Conservation (phyloP, 495 filamentous ascomycete species). For the Polyplosphaeria fusca region DNA sequence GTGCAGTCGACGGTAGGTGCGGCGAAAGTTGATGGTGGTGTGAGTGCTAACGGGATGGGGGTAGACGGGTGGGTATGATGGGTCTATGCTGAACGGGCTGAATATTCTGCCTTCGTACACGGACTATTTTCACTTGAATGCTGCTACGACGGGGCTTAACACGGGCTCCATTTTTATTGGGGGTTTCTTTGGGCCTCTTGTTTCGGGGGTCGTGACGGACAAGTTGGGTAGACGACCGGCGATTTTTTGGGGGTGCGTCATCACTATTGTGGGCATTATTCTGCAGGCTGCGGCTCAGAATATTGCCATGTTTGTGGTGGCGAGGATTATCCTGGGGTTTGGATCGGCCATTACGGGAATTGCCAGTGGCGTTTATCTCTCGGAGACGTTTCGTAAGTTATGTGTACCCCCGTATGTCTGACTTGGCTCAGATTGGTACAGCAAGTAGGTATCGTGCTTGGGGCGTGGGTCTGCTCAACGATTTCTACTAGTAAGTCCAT, state of each 20-base stretch:
- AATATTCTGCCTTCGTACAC: slow-evolving; percentile 51
- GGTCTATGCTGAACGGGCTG: slow-evolving; percentile 48
- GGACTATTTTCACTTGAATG: slow-evolving; percentile 49
- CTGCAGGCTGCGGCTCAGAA: slow-evolving; percentile 31
- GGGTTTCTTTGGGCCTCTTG: slow-evolving; percentile 41
- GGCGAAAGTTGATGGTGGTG: neutral
- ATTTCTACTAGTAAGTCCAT: slow-evolving; percentile 58
- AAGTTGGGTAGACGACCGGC: slow-evolving; percentile 44
- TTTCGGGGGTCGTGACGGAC: slow-evolving; percentile 44
- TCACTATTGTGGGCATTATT: slow-evolving; percentile 48
- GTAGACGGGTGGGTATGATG: slow-evolving; percentile 49
- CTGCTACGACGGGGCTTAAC: slow-evolving; percentile 47
- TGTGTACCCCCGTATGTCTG: no score
- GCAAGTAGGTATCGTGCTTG: slow-evolving; percentile 47
- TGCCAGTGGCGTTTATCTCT: slow-evolving; percentile 44
- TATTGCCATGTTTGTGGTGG: slow-evolving; percentile 18
- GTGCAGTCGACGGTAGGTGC: slow-evolving; percentile 47
- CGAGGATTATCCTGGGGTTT: slow-evolving; percentile 46
- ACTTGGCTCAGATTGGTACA: no score
- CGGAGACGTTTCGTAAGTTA: slow-evolving; percentile 48
- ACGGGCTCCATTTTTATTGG: slow-evolving; percentile 51
- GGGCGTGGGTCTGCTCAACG: slow-evolving; percentile 49
- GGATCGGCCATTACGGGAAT: slow-evolving; percentile 44
- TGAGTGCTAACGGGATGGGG: neutral
- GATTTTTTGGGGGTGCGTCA: slow-evolving; percentile 18